Percentiles rank a stretch among this genome's conserved stretches.
Evolutionary conservation across 1,284 basidiomycete genomes (phyloP).

Genomic region (Trichosporon inkin): DNA sequence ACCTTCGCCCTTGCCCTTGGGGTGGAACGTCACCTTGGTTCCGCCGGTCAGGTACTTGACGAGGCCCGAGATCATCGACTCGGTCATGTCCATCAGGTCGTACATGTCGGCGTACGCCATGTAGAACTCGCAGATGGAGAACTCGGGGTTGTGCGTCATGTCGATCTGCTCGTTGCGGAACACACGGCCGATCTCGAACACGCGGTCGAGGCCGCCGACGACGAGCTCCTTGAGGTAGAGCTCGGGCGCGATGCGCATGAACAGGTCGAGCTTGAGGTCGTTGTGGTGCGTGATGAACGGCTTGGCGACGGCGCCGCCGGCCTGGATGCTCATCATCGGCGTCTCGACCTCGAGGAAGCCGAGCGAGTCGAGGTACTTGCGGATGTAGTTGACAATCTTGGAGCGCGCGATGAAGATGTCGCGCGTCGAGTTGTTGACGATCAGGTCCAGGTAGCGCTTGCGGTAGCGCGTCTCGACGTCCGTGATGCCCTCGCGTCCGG

Average conservation of each 20-base stretch:
- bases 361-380: conserved; percentile 82
- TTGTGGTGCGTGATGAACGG: conserved; percentile 99
- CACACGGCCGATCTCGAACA: conserved; percentile 96
- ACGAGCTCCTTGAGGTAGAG: conserved; percentile 97
- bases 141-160: conserved; percentile 94
- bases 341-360: conserved; percentile 99
- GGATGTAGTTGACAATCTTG: conserved; percentile 83
- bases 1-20: conserved; percentile 77
- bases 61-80: conserved; percentile 83
- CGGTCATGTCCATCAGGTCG: conserved; percentile 97
- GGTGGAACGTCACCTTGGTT: conserved; percentile 83
- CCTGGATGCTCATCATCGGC: conserved; percentile 95
- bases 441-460: conserved; percentile 98
- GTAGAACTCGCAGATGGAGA: conserved; percentile 99
- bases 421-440: conserved; percentile 87
- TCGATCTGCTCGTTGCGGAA: conserved; percentile 99
- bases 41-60: conserved; percentile 83
- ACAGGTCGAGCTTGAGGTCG: conserved; percentile 95
- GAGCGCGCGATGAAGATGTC: conserved; percentile 86
- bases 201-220: conserved; percentile 93
- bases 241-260: conserved; percentile 95
- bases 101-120: conserved; percentile 99
- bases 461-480: conserved; percentile 97
- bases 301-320: conserved; percentile 96
- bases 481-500: conserved; percentile 76